Conservation (phyloP, 2,329 filamentous ascomycete species). For the Cladosporium sphaerospermum region DNA sequence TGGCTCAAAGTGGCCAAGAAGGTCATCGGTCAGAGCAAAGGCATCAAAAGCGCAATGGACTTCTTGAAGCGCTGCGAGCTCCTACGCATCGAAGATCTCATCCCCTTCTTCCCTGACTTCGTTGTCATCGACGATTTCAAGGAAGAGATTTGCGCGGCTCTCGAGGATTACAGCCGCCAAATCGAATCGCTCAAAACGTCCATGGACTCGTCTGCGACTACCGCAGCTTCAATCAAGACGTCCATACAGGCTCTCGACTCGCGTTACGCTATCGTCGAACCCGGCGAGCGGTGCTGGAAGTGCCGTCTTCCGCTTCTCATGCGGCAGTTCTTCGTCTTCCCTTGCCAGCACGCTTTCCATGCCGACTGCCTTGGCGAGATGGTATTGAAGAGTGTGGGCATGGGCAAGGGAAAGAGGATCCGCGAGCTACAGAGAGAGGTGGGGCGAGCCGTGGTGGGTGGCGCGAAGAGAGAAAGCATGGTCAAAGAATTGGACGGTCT, state of each 20-base stretch:
- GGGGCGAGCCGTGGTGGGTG: slow-evolving; percentile 56
- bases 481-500: slow-evolving; percentile 86
- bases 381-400: slow-evolving; percentile 74
- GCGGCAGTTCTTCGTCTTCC: slow-evolving; percentile 95
- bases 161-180: slow-evolving; percentile 87
- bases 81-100: slow-evolving; percentile 89
- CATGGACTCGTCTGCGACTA: slow-evolving; percentile 90
- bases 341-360: slow-evolving; percentile 96
- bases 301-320: slow-evolving; percentile 81
- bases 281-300: slow-evolving; percentile 87
- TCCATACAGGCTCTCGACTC: slow-evolving; percentile 82
- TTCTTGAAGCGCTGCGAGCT: slow-evolving; percentile 89
- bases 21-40: slow-evolving; percentile 78
- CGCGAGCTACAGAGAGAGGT: slow-evolving; percentile 80
- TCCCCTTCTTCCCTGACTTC: slow-evolving; percentile 98
- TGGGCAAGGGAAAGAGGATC: slow-evolving; percentile 71
- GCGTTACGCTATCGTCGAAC: slow-evolving; percentile 92
- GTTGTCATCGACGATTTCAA: slow-evolving; percentile 99
- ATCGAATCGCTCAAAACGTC: slow-evolving; percentile 85
- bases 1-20: slow-evolving; percentile 95
- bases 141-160: slow-evolving; percentile 87
- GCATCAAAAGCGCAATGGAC: slow-evolving; percentile 81
- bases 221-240: slow-evolving; percentile 81
- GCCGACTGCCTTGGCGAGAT: slow-evolving; percentile 85
- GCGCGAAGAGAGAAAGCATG: slow-evolving; percentile 68